Evolutionary conservation across 2,329 filamentous ascomycete genomes (phyloP).

Genomic region (Macrophomina pseudophaseolina): DNA sequence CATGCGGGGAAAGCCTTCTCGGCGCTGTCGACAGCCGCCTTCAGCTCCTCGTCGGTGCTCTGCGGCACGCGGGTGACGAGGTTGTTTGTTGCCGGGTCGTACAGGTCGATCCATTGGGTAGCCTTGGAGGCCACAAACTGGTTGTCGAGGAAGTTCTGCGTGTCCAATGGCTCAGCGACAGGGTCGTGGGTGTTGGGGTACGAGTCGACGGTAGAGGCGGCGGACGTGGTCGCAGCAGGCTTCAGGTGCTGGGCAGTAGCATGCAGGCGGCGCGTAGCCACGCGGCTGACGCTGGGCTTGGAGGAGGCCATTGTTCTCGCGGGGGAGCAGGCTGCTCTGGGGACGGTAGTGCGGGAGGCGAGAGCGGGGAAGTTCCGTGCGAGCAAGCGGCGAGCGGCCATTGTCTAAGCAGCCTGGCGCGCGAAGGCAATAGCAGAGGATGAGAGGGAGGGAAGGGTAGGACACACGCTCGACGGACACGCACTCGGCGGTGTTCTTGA

Average conservation of each 20-base stretch:
- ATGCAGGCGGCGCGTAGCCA: slow-evolving; percentile 56
- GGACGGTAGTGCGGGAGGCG: slow-evolving; percentile 42
- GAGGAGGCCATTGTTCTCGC: slow-evolving; percentile 47
- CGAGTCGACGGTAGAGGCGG: slow-evolving; percentile 55
- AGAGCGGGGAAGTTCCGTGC: slow-evolving; percentile 49
- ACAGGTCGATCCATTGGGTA: slow-evolving; percentile 75
- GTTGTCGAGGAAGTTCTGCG: slow-evolving; percentile 83
- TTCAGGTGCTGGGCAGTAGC: slow-evolving; percentile 59
- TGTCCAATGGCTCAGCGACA: slow-evolving; percentile 70
- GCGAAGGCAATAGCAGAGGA: neutral
- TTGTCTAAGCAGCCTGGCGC: slow-evolving; percentile 30
- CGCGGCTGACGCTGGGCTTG: slow-evolving; percentile 25
- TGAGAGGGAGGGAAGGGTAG: neutral
- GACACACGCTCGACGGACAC: neutral
- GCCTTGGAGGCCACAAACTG: slow-evolving; percentile 72
- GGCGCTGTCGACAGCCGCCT: slow-evolving; percentile 75
- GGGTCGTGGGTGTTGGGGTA: slow-evolving; percentile 76
- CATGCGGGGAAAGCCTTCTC: slow-evolving; percentile 76
- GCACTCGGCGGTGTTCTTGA: neutral
- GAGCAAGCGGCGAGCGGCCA: slow-evolving; percentile 54
- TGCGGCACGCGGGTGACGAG: slow-evolving; percentile 83
- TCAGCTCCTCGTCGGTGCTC: slow-evolving; percentile 77
- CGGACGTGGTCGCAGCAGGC: slow-evolving; percentile 55
- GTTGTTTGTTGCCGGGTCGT: slow-evolving; percentile 86
- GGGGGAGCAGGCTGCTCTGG: slow-evolving; percentile 42